A percentile compares a stretch with the other conserved stretches of the same genome.
Evolutionary conservation across 2,329 filamentous ascomycete genomes (phyloP).

Genomic region (Cladobotryum mycophilum): DNA sequence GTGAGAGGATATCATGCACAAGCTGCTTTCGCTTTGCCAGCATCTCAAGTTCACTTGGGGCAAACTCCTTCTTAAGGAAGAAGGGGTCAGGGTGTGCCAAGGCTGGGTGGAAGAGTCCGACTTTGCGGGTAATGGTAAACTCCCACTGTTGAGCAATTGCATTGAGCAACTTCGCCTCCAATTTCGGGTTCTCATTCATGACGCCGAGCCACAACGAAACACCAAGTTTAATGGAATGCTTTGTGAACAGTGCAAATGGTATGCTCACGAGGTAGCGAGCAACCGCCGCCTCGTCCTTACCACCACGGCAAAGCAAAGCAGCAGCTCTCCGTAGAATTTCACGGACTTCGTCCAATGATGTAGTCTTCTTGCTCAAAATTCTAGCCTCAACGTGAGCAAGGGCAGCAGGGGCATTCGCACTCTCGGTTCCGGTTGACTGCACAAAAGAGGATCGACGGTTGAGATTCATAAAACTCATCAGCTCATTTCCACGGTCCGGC

Average conservation of each 20-base stretch:
- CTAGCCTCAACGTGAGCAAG: constrained; percentile 68
- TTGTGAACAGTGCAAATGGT: constrained; percentile 88
- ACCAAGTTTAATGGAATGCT: constrained; percentile 90
- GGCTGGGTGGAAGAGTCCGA: constrained; percentile 72
- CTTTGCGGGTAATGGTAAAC: constrained; percentile 65
- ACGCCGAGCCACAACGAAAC: constrained; percentile 95
- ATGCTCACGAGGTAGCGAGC: constrained; percentile 86
- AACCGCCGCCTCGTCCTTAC: constrained; percentile 69
- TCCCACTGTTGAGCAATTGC: constrained; percentile 93
- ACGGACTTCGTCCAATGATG: constrained; percentile 68
- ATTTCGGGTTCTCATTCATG: constrained; percentile 87
- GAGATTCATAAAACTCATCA: constrained; percentile 54
- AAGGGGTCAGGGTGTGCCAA: constrained; percentile 81
- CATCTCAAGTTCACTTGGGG: constrained; percentile 74
- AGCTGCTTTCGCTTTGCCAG: constrained; percentile 70
- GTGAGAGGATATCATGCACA: constrained; percentile 76
- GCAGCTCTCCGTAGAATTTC: constrained; percentile 80
- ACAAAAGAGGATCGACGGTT: constrained; percentile 48
- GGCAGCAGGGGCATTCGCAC: constrained; percentile 54
- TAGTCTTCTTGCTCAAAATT: constrained; percentile 60
- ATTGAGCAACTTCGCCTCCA: constrained; percentile 78
- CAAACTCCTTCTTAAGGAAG: constrained; percentile 84
- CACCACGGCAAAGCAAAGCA: constrained; percentile 73
- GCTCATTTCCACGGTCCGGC: constrained; percentile 61
- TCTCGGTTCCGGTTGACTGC: constrained; percentile 46